phyloP scores from a whole-genome alignment of 129 eudicot genomes.

The Centella asiatica region DNA sequence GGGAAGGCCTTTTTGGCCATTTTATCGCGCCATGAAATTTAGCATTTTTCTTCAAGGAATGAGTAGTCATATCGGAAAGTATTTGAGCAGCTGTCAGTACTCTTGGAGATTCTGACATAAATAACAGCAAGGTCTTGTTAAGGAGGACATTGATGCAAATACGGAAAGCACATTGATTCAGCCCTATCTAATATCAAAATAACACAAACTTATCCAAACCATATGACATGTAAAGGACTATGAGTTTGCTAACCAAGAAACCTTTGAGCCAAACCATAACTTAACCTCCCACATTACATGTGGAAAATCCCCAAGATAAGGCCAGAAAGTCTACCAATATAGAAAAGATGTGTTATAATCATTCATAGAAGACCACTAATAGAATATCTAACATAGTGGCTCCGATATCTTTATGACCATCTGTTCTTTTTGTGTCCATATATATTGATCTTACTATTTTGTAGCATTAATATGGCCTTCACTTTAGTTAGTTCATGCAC shows the following conservation, averaged over 20 bases:
- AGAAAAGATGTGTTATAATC: background rate
- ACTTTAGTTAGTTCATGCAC: too few species aligned
- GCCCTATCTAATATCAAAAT: background rate
- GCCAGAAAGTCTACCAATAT: background rate
- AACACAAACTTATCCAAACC: background rate
- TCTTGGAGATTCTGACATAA: slow-evolving; percentile 44
- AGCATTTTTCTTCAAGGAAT: slow-evolving; percentile 33
- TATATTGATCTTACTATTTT: background rate
- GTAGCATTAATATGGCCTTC: background rate
- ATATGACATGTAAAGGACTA: background rate
- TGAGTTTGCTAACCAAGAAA: background rate
- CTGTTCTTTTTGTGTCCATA: background rate
- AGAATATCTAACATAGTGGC: too few species aligned
- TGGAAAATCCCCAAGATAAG: too few species aligned
- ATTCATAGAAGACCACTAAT: background rate
- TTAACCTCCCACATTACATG: background rate
- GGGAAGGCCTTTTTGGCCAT: slow-evolving; percentile 54
- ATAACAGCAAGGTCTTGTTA: slow-evolving; percentile 12
- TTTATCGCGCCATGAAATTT: slow-evolving; percentile 22
- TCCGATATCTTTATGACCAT: background rate
- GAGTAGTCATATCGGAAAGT: slow-evolving; percentile 50
- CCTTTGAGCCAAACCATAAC: background rate
- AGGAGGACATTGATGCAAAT: background rate
- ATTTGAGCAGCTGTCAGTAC: slow-evolving; percentile 69
- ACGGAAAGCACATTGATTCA: background rate